Evolutionary conservation across 2,329 filamentous ascomycete species (phyloP).

Genomic region (Sporothrix phasma): DNA sequence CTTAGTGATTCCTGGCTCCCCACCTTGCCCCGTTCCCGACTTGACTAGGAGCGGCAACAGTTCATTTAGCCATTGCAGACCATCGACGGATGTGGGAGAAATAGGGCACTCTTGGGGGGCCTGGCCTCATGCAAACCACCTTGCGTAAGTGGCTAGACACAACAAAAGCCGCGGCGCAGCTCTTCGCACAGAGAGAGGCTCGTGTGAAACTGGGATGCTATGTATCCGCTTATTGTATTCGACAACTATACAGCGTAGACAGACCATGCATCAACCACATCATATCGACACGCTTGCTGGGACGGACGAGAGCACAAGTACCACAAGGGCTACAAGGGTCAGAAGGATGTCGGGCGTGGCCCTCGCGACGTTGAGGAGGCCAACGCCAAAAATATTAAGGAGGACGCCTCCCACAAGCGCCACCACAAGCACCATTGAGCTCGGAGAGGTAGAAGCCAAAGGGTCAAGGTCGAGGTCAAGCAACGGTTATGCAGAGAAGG

Average conservation of each 20-base stretch:
- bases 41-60: slow-evolving; percentile 1
- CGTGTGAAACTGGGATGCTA: neutral
- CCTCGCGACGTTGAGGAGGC: neutral
- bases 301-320: too few relatives aligned
- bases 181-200: neutral
- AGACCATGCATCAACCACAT: neutral
- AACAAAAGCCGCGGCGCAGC: neutral
- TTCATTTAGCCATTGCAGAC: neutral
- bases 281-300: too few relatives aligned
- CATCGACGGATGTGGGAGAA: neutral
- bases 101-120: neutral
- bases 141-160: neutral
- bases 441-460: neutral
- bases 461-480: neutral
- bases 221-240: neutral
- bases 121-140: neutral
- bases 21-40: neutral
- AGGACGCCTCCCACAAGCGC: neutral
- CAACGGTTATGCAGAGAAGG: neutral
- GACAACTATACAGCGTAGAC: neutral
- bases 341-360: neutral
- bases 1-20: neutral
- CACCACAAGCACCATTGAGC: neutral
- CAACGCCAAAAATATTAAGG: neutral
- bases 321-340: neutral